A percentile compares a stretch with the other conserved stretches of the same genome.
Conservation (phyloP, 805 yeast species). For the Blastobotrys terrestris region DNA sequence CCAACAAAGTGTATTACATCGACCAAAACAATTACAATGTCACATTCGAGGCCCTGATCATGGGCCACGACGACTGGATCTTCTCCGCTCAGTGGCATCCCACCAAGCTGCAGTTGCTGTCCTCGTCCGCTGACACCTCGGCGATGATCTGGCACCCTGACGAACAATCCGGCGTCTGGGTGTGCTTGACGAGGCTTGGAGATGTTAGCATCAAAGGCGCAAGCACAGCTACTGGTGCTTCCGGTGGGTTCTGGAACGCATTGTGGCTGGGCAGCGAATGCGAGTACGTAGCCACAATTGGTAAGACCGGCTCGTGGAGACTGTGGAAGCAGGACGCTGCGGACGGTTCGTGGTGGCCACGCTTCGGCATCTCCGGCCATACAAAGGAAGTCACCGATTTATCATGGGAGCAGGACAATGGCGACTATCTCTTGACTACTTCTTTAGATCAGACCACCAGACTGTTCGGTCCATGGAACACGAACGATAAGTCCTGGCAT, state of each 20-base stretch:
- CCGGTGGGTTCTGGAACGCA: conserved; percentile 64
- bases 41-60: conserved; percentile 83
- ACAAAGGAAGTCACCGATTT: conserved; percentile 68
- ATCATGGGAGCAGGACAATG: conserved; percentile 52
- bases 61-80: conserved; percentile 99
- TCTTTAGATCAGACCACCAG: conserved; percentile 94
- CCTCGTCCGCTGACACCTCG: conserved; percentile 90
- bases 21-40: conserved; percentile 40
- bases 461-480: conserved; percentile 61
- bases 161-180: conserved; percentile 81
- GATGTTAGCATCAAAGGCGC: conserved; percentile 95
- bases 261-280: conserved; percentile 55
- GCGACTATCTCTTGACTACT: conserved; percentile 64
- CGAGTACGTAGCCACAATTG: conserved; percentile 58
- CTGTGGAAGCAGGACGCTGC: conserved; percentile 48
- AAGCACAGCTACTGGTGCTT: conserved; percentile 94
- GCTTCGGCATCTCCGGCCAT: conserved; percentile 69
- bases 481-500: conserved; percentile 48
- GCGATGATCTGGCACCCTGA: conserved; percentile 94
- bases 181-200: conserved; percentile 73
- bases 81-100: conserved; percentile 81
- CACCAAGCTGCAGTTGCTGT: conserved; percentile 51
- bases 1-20: conserved; percentile 70
- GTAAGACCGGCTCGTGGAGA: conserved; percentile 91
- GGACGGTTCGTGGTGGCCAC: conserved; percentile 26